phyloP scores from a whole-genome alignment of 2,329 filamentous ascomycete species.

The Phaeosphaeria sp. region DNA sequence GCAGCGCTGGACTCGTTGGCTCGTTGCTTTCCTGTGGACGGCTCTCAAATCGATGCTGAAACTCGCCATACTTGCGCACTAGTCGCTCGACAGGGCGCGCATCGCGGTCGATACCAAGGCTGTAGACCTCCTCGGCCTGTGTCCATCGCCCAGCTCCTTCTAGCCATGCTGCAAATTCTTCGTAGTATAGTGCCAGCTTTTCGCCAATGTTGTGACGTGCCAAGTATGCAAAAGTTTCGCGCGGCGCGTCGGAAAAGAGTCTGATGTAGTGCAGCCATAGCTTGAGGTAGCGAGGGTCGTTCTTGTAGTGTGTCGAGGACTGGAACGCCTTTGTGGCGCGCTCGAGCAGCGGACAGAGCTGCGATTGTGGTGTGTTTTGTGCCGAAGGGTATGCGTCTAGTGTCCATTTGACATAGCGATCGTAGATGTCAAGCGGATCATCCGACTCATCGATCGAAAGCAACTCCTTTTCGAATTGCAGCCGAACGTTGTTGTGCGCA shows the following conservation, averaged over 20 bases:
- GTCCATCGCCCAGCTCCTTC: conserved; percentile 83
- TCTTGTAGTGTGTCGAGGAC: conserved; percentile 85
- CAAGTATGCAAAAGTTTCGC: conserved; percentile 91
- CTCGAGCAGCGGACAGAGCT: conserved; percentile 86
- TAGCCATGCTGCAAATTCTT: conserved; percentile 94
- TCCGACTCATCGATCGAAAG: conserved; percentile 82
- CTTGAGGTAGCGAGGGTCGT: conserved; percentile 91
- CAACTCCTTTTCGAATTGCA: conserved; percentile 86
- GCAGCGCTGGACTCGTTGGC: conserved; percentile 86
- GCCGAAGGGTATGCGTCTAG: conserved; percentile 93
- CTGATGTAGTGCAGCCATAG: conserved; percentile 94
- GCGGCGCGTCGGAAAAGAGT: conserved; percentile 89
- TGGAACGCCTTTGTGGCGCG: conserved; percentile 91
- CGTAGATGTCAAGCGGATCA: conserved; percentile 93
- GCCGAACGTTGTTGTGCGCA: conserved; percentile 78
- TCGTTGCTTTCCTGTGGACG: conserved; percentile 66
- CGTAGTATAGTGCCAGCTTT: conserved; percentile 87
- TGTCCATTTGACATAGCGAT: conserved; percentile 97
- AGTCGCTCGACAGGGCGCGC: conserved; percentile 82
- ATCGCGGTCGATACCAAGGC: conserved; percentile 85
- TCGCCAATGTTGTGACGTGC: conserved; percentile 89
- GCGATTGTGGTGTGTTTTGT: conserved; percentile 89
- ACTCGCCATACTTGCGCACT: conserved; percentile 89
- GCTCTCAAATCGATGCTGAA: conserved; percentile 78
- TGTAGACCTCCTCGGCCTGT: conserved; percentile 94